Conservation (phyloP, 2,329 filamentous ascomycete genomes). For the Xylariales sp. region DNA sequence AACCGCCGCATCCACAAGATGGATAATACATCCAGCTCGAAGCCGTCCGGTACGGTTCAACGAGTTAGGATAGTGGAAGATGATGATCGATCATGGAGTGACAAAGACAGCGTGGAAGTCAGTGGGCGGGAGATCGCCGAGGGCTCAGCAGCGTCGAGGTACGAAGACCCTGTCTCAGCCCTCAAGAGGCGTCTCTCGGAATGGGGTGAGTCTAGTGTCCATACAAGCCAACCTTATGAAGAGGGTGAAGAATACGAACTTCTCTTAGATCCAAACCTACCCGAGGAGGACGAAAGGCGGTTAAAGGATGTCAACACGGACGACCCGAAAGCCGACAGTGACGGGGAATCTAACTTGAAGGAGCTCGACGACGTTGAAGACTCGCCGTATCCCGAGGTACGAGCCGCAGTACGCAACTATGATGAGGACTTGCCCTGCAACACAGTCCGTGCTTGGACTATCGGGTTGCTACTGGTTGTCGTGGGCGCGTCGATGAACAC, state of each 20-base stretch:
- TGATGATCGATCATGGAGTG: constrained; percentile 20
- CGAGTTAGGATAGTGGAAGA: constrained; percentile 18
- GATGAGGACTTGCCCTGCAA: constrained; percentile 63
- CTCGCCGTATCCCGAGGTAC: constrained; percentile 63
- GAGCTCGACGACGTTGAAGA: constrained; percentile 44
- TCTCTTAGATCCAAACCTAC: constrained; percentile 49
- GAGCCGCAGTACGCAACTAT: constrained; percentile 59
- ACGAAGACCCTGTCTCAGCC: constrained; percentile 23
- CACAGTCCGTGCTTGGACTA: constrained; percentile 61
- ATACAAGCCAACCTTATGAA: constrained; percentile 31
- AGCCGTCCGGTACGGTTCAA: constrained; percentile 28
- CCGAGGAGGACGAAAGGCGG: constrained; percentile 37
- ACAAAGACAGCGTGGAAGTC: constrained; percentile 24
- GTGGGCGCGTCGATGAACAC: constrained; percentile 59
- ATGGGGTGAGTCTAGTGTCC: constrained; percentile 35
- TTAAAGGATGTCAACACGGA: constrained; percentile 7
- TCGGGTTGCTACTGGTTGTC: constrained; percentile 52
- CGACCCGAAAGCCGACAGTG: constrained; percentile 14
- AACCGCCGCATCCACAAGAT: constrained; percentile 18
- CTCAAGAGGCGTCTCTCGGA: constrained; percentile 33
- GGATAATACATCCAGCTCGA: constrained; percentile 24
- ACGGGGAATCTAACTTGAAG: constrained; percentile 26
- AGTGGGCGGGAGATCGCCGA: constrained; percentile 24
- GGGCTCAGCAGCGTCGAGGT: constrained; percentile 12
- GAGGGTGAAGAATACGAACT: constrained; percentile 51